phyloP scores from a whole-genome alignment of 2,329 filamentous ascomycete genomes.

The Phialemoniopsis sp. region DNA sequence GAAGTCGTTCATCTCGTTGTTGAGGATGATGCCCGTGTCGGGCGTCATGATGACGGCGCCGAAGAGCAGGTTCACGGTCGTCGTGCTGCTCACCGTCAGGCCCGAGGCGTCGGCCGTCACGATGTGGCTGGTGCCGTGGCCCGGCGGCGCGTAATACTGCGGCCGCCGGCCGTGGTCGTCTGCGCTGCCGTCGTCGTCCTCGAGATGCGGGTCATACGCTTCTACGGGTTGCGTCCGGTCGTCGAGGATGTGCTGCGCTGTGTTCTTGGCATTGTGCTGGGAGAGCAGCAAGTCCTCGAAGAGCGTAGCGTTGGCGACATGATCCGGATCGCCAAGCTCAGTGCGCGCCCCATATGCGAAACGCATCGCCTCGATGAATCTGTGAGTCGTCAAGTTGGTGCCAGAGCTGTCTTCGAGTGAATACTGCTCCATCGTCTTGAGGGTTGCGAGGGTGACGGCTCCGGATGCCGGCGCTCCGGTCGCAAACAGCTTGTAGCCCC shows the following conservation, averaged over 20 bases:
- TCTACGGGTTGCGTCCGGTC: conserved; percentile 64
- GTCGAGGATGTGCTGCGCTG: conserved; percentile 68
- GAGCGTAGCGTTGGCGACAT: conserved; percentile 56
- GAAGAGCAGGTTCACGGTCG: conserved; percentile 84
- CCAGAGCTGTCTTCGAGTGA: conserved; percentile 45
- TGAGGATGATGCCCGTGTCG: conserved; percentile 77
- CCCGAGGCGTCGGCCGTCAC: conserved; percentile 69
- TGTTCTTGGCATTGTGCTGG: conserved; percentile 50
- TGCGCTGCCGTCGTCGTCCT: conserved; percentile 60
- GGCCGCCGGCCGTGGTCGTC: background rate
- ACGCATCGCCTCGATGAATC: conserved; percentile 81
- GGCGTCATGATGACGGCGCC: conserved; percentile 77
- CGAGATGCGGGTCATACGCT: conserved; percentile 66
- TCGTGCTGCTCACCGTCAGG: conserved; percentile 76
- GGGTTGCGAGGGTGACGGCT: conserved; percentile 65
- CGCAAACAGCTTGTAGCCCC: conserved; percentile 65
- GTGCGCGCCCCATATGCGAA: conserved; percentile 81
- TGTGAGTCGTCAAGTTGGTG: conserved; percentile 69
- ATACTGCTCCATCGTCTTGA: conserved; percentile 84
- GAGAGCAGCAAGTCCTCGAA: conserved; percentile 69
- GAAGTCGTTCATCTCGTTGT: conserved; percentile 75
- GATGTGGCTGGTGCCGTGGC: conserved; percentile 69
- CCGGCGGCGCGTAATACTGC: conserved; percentile 7
- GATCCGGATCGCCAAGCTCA: conserved; percentile 79
- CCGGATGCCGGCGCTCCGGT: conserved; percentile 76